Conservation (phyloP, 2,329 filamentous ascomycete species). For the Clonostachys byssicola region DNA sequence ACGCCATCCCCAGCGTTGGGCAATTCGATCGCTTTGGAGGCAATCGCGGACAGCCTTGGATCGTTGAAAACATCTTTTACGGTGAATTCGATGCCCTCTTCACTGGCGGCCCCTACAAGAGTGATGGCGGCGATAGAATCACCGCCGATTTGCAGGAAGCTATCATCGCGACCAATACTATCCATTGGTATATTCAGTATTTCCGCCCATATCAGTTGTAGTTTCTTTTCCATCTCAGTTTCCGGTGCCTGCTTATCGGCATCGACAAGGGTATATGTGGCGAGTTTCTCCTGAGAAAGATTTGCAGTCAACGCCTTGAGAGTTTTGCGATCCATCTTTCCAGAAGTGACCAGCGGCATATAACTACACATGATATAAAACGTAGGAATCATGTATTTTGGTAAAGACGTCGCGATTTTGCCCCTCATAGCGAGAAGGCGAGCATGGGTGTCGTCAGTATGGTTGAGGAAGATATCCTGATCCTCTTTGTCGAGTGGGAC, state of each 20-base stretch:
- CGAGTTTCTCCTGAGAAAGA: constrained; percentile 5
- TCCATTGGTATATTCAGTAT: constrained; percentile 9
- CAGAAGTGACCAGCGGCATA: constrained; percentile 6
- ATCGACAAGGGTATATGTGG: background rate
- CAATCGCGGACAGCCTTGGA: background rate
- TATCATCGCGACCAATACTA: constrained; percentile 18
- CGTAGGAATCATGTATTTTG: constrained; percentile 10
- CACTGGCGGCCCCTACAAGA: constrained; percentile 2
- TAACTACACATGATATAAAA: constrained; percentile 7
- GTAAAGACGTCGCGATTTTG: background rate
- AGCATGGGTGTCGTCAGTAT: background rate
- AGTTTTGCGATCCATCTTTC: constrained; percentile 7
- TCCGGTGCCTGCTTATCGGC: background rate
- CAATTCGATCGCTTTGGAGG: background rate
- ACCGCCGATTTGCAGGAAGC: constrained; percentile 19
- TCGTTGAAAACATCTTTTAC: constrained; percentile 29
- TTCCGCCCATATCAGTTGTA: constrained; percentile 16
- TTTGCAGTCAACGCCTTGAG: background rate
- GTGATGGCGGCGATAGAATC: constrained; percentile 23
- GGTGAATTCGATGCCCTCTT: constrained; percentile 22
- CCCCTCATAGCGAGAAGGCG: background rate
- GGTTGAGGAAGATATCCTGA: constrained; percentile 1
- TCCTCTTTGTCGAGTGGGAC: background rate
- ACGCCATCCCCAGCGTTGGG: background rate
- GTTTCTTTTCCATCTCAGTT: constrained; percentile 3